These are phyloP conservation scores for Coemansia aciculifera DNA, from an alignment of 192 early-diverging fungal species.

Conservation along the genomic window DNA sequence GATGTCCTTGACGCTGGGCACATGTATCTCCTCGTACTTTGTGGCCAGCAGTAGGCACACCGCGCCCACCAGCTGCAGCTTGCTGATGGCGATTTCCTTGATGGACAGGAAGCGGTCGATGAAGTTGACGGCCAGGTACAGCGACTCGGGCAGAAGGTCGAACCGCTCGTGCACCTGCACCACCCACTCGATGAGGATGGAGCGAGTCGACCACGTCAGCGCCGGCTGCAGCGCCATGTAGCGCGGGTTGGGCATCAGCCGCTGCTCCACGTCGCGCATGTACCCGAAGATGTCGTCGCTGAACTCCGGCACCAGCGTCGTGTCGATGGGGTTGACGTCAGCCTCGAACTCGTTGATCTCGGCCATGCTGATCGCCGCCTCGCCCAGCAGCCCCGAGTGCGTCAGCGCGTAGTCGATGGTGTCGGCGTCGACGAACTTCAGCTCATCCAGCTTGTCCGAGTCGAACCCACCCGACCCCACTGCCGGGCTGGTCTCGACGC, in stretches of 20 bases:
- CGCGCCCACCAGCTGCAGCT: constrained; percentile 93
- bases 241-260: constrained; percentile 72
- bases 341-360: constrained; percentile 73
- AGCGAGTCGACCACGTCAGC: constrained; percentile 89
- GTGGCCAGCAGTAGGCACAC: constrained; percentile 86
- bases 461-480: background rate
- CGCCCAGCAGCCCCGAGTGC: constrained; percentile 41
- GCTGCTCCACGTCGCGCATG: constrained; percentile 73
- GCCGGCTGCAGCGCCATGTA: constrained; percentile 87
- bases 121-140: constrained; percentile 91
- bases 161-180: constrained; percentile 91
- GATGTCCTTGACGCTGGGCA: constrained; percentile 82
- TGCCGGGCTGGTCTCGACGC: constrained; percentile 1
- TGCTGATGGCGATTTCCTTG: constrained; percentile 78
- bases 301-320: constrained; percentile 92
- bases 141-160: constrained; percentile 88
- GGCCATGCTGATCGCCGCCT: constrained; percentile 32
- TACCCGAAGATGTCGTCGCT: constrained; percentile 90
- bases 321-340: constrained; percentile 75
- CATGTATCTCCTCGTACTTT: constrained; percentile 93
- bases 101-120: constrained; percentile 92
- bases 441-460: constrained; percentile 19
- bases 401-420: constrained; percentile 46
- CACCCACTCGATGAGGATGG: constrained; percentile 91
- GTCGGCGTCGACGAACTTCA: constrained; percentile 43